Evolutionary conservation across 345 rosid genomes (phyloP), one percentile per base, ranked within the genome.

Genomic region (Cardamine chenopodiifolia): DNA sequence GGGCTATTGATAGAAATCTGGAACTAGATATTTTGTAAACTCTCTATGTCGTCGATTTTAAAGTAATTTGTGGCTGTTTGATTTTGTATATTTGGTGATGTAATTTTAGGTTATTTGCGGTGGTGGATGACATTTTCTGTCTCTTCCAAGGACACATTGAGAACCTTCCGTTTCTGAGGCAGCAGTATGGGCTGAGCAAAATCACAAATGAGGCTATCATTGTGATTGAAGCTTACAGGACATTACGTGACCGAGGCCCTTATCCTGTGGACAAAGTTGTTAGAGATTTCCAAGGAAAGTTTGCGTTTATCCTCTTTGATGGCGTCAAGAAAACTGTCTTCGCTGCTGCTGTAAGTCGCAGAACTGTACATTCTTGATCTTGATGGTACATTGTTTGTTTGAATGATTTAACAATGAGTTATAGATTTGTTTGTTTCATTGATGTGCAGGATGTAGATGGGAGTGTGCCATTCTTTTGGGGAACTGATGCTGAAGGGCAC

Each of bases 391-490:
- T 17, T 45, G 11, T 45, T 45, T 19, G 17, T 45, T 45, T 45
- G 50, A 45, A 45, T 45, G 50, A 2, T 44, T 42, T 44, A n/a
- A 5, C 7, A 53, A 29, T 35, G 23, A n/a, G 17, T 54, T 14
- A 20, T 11, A 9, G 28, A 10, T 48, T 47, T 53, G 14, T 3
- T 32, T 23, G 63, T 28, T n/a, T n/a, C n/a, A n/a, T n/a, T n/a
- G 0, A 49, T 67, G 6, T 74, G 80, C 85, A 92, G 99, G 97
- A 92, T 74, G 86, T 83, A 53, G 98, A 96, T 78, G 97, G 88
- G 47, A 85, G 82, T 77, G 94, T 90, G 53, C 96, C 96, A 2
- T 90, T 96, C 80, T 92, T 85, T 73, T 89, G 97, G 98, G 97
- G 99, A 68, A 81, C 75, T 15, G 99, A 95, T 81, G 80, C 86